Base-by-base conservation (phyloP, 1,139 yeast genomes). In the Candida neerlandica region DNA sequence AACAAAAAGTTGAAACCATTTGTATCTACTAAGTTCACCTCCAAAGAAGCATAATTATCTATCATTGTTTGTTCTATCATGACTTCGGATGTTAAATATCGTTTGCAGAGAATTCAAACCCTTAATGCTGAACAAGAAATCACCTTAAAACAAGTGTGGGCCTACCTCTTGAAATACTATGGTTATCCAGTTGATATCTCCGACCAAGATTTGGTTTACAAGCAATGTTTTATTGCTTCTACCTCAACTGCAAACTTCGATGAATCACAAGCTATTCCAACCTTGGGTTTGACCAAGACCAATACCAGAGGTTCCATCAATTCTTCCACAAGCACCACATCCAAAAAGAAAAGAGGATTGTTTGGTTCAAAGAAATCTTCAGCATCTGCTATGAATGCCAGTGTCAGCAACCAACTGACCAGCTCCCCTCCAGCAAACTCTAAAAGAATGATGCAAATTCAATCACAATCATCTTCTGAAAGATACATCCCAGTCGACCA, bases 51-150 rank as follows among this genome's bases (percentile, higher is more conserved):
- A 15, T 40, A 18, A 6, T 12, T 34, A 18, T 33, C 33, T 21
- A 12, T 19, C 6, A 19, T 23, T 33, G 21, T 19, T n/a, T 6
- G 15, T 34, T 15, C 47, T 16, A 47, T 27, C 21, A 53, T 53
- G 55, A 37, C 56, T 4, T 44, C 48, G 10, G 41, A 48, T 37
- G 55, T 51, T 21, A 51, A 49, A 26, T 66, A 54, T 52, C 67
- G 77, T 48, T 75, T 75, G 3, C 79, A 77, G 9, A 67, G 80
- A 57, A 68, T 75, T 50, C 78, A 74, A 51, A 62, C 75, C 27
- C 64, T 76, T 44, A 65, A 62, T 45, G 70, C 69, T 23, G 77
- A 72, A 9, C 78, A 76, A 54, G 81, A 76, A 53, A 52, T 73
- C 42, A 59, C 65, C 12, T 60, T 72, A 51, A 76, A 76, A 56